These are phyloP conservation scores for Prunus davidiana DNA, from an alignment of 306 rosid genomes.

Conservation along the genomic window DNA sequence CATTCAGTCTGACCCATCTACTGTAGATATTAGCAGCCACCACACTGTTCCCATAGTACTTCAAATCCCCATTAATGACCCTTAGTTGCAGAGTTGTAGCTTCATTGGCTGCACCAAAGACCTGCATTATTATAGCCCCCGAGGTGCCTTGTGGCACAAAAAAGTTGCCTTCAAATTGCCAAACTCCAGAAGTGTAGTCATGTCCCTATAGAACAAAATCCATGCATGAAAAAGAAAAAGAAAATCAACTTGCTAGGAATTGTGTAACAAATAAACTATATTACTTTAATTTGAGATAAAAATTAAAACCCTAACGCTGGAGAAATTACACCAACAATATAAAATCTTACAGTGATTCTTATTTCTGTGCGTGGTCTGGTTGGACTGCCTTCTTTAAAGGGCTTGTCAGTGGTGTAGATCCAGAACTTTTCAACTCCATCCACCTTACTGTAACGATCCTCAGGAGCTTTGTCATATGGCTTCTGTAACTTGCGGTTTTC, in stretches of 20 bases:
- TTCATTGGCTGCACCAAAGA: slow-evolving; percentile 7
- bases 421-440: slow-evolving; percentile 15
- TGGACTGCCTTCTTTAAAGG: slow-evolving; percentile 11
- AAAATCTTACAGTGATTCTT: slow-evolving; percentile 5
- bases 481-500: slow-evolving; percentile 11
- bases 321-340: too few relatives aligned
- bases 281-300: too few relatives aligned
- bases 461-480: slow-evolving; percentile 5
- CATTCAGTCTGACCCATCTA: slow-evolving; percentile 22
- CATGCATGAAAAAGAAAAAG: neutral
- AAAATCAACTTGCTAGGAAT: neutral
- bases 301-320: too few relatives aligned
- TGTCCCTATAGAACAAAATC: neutral
- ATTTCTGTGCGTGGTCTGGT: slow-evolving; percentile 25
- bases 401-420: slow-evolving; percentile 20
- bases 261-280: neutral
- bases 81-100: slow-evolving; percentile 14
- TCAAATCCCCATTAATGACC: slow-evolving; percentile 4
- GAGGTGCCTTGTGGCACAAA: slow-evolving; percentile 18
- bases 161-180: slow-evolving; percentile 34
- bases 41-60: neutral
- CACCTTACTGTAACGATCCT: neutral
- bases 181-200: slow-evolving; percentile 19
- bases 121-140: slow-evolving; percentile 19
- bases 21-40: neutral